phyloP scores from a whole-genome alignment of 192 early-diverging fungal species.

The Rhizophagus prolifer region DNA sequence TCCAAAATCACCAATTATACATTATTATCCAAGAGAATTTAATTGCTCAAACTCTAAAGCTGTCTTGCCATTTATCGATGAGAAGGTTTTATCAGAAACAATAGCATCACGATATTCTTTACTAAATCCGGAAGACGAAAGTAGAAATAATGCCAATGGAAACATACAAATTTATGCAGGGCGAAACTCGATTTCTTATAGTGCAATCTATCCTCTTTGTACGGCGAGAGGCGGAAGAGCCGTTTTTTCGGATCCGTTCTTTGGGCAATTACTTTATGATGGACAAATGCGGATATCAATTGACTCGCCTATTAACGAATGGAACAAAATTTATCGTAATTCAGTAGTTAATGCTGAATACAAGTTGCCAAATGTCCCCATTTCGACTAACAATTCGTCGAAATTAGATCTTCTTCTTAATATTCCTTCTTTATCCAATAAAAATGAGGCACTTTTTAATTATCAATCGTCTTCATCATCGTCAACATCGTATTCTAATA shows the following conservation, averaged over 20 bases:
- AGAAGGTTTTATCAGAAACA: slow-evolving; percentile 3
- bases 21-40: slow-evolving; percentile 11
- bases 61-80: slow-evolving; percentile 27
- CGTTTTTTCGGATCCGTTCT: neutral
- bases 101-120: slow-evolving; percentile 3
- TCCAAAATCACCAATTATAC: slow-evolving; percentile 8
- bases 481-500: neutral
- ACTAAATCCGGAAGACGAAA: neutral
- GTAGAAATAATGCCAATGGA: neutral
- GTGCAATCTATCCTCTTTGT: neutral
- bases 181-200: neutral
- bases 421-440: neutral
- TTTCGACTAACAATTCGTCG: neutral
- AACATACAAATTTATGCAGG: slow-evolving; percentile 14
- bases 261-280: neutral
- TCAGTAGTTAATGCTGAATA: neutral
- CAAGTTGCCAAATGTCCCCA: neutral
- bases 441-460: neutral
- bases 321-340: neutral
- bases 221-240: neutral
- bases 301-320: neutral
- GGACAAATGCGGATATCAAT: neutral
- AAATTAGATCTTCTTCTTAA: neutral
- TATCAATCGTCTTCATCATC: neutral
- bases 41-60: neutral